Evolutionary conservation across 768 basidiomycete genomes (phyloP).

Genomic region (Leccinellum rugosiceps): DNA sequence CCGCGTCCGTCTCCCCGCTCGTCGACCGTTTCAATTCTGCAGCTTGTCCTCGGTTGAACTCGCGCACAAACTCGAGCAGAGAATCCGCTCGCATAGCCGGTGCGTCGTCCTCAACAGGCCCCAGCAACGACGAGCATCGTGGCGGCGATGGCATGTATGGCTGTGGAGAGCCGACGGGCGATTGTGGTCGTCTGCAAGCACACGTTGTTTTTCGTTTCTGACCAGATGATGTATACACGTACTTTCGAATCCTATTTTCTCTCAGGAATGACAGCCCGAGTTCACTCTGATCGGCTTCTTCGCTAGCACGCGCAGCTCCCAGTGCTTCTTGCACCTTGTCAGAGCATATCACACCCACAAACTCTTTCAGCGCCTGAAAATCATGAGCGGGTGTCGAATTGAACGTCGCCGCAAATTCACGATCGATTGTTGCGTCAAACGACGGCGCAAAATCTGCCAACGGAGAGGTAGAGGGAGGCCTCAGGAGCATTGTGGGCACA

Average conservation of each 20-base stretch:
- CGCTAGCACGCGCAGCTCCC: constrained; percentile 51
- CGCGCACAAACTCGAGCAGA: constrained; percentile 52
- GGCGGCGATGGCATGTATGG: constrained; percentile 48
- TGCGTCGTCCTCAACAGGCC: constrained; percentile 34
- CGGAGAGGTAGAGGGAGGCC: constrained; percentile 30
- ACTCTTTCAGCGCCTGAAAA: constrained; percentile 45
- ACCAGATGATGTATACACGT: constrained; percentile 16
- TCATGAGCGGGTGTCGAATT: constrained; percentile 33
- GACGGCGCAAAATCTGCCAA: constrained; percentile 25
- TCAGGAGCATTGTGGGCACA: constrained; percentile 44
- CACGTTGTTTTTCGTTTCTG: neutral
- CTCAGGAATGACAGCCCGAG: constrained; percentile 45
- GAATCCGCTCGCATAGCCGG: constrained; percentile 42
- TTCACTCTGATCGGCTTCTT: constrained; percentile 48
- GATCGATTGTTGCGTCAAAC: constrained; percentile 26
- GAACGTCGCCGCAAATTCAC: constrained; percentile 29
- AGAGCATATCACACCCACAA: constrained; percentile 47
- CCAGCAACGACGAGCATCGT: constrained; percentile 40
- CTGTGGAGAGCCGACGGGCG: constrained; percentile 57
- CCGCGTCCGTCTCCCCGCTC: neutral
- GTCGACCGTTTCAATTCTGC: constrained; percentile 9
- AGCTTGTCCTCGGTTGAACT: constrained; percentile 44
- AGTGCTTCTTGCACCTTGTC: constrained; percentile 59
- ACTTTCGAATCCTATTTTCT: constrained; percentile 59
- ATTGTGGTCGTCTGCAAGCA: constrained; percentile 43